Evolutionary conservation across 805 yeast genomes (phyloP), one percentile per base, ranked within the genome.

Genomic region (Cyberlindnera saturnus): DNA sequence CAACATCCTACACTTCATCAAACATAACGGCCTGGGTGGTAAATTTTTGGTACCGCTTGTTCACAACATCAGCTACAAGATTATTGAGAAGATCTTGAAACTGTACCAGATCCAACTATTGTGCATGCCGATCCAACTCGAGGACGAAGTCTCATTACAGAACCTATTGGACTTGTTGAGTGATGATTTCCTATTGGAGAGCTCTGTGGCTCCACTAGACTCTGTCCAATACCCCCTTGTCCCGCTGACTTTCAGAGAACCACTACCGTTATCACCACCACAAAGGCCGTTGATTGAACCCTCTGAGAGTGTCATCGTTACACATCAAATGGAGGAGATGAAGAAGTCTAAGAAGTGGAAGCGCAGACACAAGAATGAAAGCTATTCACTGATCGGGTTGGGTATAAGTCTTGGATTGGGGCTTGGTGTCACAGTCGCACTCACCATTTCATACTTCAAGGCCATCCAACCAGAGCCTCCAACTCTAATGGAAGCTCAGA

Each of bases 1-100:
- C 1, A 58, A 58, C 36, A 52, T 58, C 11, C 44, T 58, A 40
- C 54, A 57, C 34, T 53, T 56, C 36, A 50, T 56, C 36, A 57
- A 56, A 40, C 43, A 47, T 17, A 29, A 42, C 9, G 41, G 41
- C 16, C 16, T 39, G 1, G 33, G 29, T 3, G 42, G 43, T 10
- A 55, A 54, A 41, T 40, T 49, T 7, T 45, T 57, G 38, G 47
- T 58, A 15, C 62, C 62, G 6, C 32, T 58, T n/a, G 52, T 49
- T 39, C 47, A 47, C 26, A 58, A 58, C 33, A 50, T 57, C 38
- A 52, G 53, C 34, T 35, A 37, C 3, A 37, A 46, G 31, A 50
- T 55, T 10, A 49, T 58, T 5, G 44, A 48, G 14, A 50, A 44
- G 34, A 45, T 58, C 11, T 45, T 58, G 35, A 44, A 33, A 10